Percentiles rank a stretch among this genome's conserved stretches.
phyloP scores from a whole-genome alignment of 805 yeast species.

The Candida boidinii region DNA sequence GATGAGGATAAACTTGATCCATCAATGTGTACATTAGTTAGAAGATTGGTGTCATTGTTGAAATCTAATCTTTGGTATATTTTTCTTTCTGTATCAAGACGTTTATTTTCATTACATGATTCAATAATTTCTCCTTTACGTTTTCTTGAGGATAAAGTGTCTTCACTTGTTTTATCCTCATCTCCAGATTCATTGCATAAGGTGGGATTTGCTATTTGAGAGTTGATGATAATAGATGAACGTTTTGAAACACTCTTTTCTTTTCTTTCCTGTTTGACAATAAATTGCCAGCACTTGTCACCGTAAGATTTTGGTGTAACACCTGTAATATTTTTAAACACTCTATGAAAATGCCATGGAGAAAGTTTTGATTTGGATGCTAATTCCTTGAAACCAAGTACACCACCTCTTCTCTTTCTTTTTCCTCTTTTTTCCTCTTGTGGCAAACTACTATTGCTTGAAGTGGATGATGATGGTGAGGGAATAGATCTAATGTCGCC shows the following conservation, averaged over 20 bases:
- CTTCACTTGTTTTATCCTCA: slow-evolving; percentile 19
- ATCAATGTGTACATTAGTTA: no score
- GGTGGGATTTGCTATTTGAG: slow-evolving; percentile 26
- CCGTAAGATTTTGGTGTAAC: slow-evolving; percentile 86
- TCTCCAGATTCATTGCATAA: slow-evolving; percentile 12
- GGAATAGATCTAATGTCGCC: slow-evolving; percentile 3
- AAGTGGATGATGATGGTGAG: slow-evolving; percentile 3
- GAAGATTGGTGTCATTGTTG: no score
- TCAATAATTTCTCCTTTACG: no score
- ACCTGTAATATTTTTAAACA: slow-evolving; percentile 78
- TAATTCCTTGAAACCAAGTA: slow-evolving; percentile 75
- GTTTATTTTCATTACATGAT: no score
- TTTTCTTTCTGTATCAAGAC: no score
- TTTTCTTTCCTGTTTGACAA: slow-evolving; percentile 26
- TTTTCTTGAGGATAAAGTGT: no score
- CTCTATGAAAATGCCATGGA: slow-evolving; percentile 93
- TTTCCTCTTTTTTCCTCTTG: slow-evolving; percentile 21
- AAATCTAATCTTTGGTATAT: no score
- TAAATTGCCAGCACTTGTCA: slow-evolving; percentile 64
- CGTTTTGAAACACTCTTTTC: slow-evolving; percentile 7
- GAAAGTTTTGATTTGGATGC: slow-evolving; percentile 77
- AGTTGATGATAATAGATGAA: slow-evolving; percentile 21
- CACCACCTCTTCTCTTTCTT: slow-evolving; percentile 67
- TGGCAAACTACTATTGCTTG: slow-evolving; percentile 6
- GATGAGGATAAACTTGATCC: no score